These are phyloP conservation scores for Chlorencoelia australis DNA, from an alignment of 2,329 filamentous ascomycete species.

Conservation along the genomic window DNA sequence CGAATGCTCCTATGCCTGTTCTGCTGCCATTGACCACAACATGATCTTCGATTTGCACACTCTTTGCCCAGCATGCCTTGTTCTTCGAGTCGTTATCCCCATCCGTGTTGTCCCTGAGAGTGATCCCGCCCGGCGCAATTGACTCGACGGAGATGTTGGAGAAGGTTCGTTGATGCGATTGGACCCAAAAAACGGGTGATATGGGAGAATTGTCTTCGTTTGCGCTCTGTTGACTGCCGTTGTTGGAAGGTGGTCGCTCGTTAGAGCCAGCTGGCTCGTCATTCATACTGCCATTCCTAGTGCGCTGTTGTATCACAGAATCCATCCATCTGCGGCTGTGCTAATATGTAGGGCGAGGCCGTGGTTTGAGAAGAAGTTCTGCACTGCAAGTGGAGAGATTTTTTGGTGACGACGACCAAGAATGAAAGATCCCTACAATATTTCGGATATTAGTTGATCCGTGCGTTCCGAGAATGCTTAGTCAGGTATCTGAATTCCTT, in stretches of 20 bases:
- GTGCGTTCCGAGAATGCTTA: too few species aligned
- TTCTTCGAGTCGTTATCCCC: conserved; percentile 39
- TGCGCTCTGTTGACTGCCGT: not conserved
- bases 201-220: conserved; percentile 6
- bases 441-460: too few species aligned
- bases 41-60: conserved; percentile 48
- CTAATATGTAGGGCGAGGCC: too few species aligned
- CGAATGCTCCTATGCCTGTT: conserved; percentile 62
- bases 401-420: too few species aligned
- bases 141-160: conserved; percentile 39
- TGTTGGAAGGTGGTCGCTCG: not conserved
- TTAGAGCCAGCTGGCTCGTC: conserved; percentile 4
- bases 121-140: conserved; percentile 45
- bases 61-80: conserved; percentile 54
- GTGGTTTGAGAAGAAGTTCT: too few species aligned
- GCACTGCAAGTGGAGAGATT: too few species aligned
- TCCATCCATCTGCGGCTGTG: conserved; percentile 28
- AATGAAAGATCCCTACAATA: too few species aligned
- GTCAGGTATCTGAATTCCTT: too few species aligned
- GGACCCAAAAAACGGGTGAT: conserved; percentile 33
- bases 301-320: conserved; percentile 8
- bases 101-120: conserved; percentile 45
- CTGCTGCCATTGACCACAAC: conserved; percentile 36
- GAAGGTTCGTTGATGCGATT: conserved; percentile 23
- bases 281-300: conserved; percentile 12